Conservation (phyloP, 2,329 filamentous ascomycete genomes). For the Thyridium curvatum region DNA sequence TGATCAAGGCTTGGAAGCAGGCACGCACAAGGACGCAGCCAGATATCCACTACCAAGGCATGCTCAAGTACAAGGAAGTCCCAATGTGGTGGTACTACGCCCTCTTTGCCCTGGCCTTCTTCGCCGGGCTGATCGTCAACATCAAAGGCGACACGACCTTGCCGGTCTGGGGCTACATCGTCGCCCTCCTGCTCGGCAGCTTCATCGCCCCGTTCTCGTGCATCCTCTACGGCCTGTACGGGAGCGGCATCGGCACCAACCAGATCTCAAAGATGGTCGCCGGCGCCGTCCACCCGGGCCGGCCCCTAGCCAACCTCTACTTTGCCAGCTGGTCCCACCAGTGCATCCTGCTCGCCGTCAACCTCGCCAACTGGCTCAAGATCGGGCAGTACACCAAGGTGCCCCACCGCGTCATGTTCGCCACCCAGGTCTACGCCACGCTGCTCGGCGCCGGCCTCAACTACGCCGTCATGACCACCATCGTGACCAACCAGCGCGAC, state of each 20-base stretch:
- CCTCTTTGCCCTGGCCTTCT: constrained; percentile 34
- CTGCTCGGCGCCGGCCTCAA: constrained; percentile 46
- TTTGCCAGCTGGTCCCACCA: constrained; percentile 54
- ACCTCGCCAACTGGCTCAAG: constrained; percentile 46
- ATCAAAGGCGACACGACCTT: constrained; percentile 38
- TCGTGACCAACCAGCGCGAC: constrained; percentile 40
- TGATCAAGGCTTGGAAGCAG: constrained; percentile 35
- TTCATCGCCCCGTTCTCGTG: constrained; percentile 40
- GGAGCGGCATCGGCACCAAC: constrained; percentile 53
- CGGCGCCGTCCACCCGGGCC: constrained; percentile 41
- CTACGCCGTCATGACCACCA: constrained; percentile 38
- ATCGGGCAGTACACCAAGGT: constrained; percentile 57
- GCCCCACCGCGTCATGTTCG: constrained; percentile 47
- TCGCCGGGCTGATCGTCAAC: constrained; percentile 39
- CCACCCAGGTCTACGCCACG: constrained; percentile 49
- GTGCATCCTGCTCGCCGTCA: constrained; percentile 43
- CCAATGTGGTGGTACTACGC: constrained; percentile 34
- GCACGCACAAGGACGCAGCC: constrained; percentile 7
- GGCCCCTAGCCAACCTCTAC: constrained; percentile 51
- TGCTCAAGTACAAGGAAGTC: constrained; percentile 32
- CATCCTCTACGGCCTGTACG: constrained; percentile 46
- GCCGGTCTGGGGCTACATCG: constrained; percentile 39
- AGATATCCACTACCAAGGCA: constrained; percentile 32
- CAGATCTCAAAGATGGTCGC: constrained; percentile 52
- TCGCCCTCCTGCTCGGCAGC: constrained; percentile 34